phyloP scores from a whole-genome alignment of 164 flowering plant species.

The Vitis riparia region DNA sequence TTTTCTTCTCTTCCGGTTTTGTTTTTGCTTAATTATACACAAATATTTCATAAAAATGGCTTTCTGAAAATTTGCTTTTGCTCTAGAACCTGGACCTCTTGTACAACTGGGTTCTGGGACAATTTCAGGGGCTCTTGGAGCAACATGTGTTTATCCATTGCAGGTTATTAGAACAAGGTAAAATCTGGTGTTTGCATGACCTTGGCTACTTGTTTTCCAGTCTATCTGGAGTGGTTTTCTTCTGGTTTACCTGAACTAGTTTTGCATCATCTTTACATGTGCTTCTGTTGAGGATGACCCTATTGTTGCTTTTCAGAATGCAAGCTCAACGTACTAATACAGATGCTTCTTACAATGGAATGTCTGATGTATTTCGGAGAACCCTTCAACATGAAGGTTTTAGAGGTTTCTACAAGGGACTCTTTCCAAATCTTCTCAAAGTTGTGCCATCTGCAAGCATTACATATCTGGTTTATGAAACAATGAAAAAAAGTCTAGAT shows the following conservation, averaged over 20 bases:
- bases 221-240: too few relatives aligned
- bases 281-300: conserved; percentile 1
- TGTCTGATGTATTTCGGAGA: conserved; percentile 78
- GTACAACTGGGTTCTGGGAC: conserved; percentile 94
- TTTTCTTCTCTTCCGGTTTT: not conserved
- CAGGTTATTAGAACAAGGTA: conserved; percentile 98
- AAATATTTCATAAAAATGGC: not conserved
- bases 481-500: conserved; percentile 79
- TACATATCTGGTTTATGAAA: conserved; percentile 85
- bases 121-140: conserved; percentile 93
- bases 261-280: not conserved
- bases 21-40: not conserved
- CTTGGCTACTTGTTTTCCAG: conserved; percentile 40
- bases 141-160: conserved; percentile 94
- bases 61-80: not conserved
- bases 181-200: conserved; percentile 36
- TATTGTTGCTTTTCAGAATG: conserved; percentile 51
- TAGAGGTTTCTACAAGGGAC: conserved; percentile 86
- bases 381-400: conserved; percentile 69
- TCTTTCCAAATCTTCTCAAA: conserved; percentile 89
- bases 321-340: conserved; percentile 66
- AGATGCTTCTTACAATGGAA: conserved; percentile 53
- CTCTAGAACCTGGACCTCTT: conserved; percentile 44
- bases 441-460: conserved; percentile 96
- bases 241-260: not conserved